Conservation (phyloP, 768 basidiomycete species). For the Phaeotremella skinneri region DNA sequence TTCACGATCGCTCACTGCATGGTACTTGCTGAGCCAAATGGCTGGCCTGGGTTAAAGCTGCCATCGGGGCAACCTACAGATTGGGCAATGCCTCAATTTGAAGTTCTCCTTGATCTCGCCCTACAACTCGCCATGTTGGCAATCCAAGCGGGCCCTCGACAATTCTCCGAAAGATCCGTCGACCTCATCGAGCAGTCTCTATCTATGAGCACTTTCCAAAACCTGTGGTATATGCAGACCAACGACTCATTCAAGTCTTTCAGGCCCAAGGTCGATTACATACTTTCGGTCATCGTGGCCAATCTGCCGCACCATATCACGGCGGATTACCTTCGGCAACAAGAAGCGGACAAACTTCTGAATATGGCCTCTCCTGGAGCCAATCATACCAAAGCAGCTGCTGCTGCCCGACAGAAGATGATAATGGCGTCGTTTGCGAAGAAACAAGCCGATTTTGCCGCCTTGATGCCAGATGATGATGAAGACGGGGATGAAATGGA, state of each 20-base stretch:
- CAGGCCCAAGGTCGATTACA: slow-evolving; percentile 70
- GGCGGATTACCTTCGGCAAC: slow-evolving; percentile 27
- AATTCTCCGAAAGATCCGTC: slow-evolving; percentile 64
- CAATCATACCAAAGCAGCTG: slow-evolving; percentile 23
- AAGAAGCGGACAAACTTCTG: slow-evolving; percentile 8
- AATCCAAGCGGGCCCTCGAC: slow-evolving; percentile 65
- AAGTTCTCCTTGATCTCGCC: slow-evolving; percentile 84
- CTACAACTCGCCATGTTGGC: slow-evolving; percentile 84
- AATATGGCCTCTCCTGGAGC: neutral
- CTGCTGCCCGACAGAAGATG: slow-evolving; percentile 66
- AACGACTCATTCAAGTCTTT: slow-evolving; percentile 70
- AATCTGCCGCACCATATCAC: slow-evolving; percentile 62
- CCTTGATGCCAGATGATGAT: slow-evolving; percentile 69
- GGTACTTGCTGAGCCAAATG: slow-evolving; percentile 26
- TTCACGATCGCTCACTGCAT: slow-evolving; percentile 56
- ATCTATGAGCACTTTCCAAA: slow-evolving; percentile 50
- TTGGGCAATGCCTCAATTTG: slow-evolving; percentile 54
- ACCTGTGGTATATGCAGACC: slow-evolving; percentile 73
- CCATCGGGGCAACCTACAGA: slow-evolving; percentile 20
- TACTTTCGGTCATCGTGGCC: slow-evolving; percentile 62
- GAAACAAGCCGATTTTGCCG: slow-evolving; percentile 65
- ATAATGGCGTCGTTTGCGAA: slow-evolving; percentile 96
- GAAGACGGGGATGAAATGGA: slow-evolving; percentile 61
- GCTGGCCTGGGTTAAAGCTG: slow-evolving; percentile 22
- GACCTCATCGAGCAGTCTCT: slow-evolving; percentile 50